phyloP scores from a whole-genome alignment of 2,329 filamentous ascomycete genomes.

The Cercospora berteroae region DNA sequence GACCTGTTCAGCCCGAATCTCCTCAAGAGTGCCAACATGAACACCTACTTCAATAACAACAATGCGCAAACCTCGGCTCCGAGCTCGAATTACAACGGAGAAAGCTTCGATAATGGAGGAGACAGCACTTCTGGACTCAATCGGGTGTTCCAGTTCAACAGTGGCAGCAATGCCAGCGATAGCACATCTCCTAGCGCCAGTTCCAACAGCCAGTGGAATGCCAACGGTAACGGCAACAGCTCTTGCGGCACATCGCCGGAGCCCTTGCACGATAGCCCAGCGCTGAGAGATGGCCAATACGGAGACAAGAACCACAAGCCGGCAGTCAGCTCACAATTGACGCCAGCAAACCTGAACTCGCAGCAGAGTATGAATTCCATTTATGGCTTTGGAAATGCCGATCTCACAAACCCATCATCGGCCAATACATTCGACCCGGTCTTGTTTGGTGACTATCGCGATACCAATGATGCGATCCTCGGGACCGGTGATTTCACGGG shows the following conservation, averaged over 20 bases:
- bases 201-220: slow-evolving; percentile 51
- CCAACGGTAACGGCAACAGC: slow-evolving; percentile 61
- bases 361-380: slow-evolving; percentile 23
- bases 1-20: slow-evolving; percentile 61
- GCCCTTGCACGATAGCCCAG: slow-evolving; percentile 69
- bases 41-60: slow-evolving; percentile 32
- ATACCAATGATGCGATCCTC: slow-evolving; percentile 79
- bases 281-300: slow-evolving; percentile 53
- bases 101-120: slow-evolving; percentile 38
- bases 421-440: slow-evolving; percentile 83
- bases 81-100: slow-evolving; percentile 9
- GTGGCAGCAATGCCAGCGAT: slow-evolving; percentile 45
- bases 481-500: slow-evolving; percentile 67
- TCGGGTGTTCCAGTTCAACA: slow-evolving; percentile 53
- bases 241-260: slow-evolving; percentile 74
- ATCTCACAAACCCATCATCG: slow-evolving; percentile 29
- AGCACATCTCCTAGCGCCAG: slow-evolving; percentile 54
- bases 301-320: slow-evolving; percentile 53
- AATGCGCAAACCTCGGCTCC: slow-evolving; percentile 2
- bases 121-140: slow-evolving; percentile 46
- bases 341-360: slow-evolving; percentile 17
- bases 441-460: slow-evolving; percentile 87
- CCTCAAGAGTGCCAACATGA: slow-evolving; percentile 45
- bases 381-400: slow-evolving; percentile 25
- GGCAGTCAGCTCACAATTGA: slow-evolving; percentile 12